These are phyloP conservation scores for Tubosaeta brunneosetosa DNA, from an alignment of 768 basidiomycete genomes.

Conservation along the genomic window DNA sequence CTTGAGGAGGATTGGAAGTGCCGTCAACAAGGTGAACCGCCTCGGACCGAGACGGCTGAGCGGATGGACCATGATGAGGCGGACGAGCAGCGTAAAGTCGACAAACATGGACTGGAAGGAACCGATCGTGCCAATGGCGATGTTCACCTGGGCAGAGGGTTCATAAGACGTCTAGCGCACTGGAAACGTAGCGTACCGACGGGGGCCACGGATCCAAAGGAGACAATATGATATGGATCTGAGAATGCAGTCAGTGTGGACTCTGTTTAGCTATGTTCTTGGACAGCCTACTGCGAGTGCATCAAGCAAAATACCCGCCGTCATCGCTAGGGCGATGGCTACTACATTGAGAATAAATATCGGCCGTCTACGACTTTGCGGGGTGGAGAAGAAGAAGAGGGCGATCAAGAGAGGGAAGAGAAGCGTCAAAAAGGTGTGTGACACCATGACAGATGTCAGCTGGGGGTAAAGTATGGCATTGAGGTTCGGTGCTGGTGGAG, in stretches of 20 bases:
- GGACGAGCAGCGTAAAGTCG: conserved; percentile 27
- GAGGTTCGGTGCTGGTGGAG: background rate
- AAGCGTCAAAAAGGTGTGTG: conserved; percentile 28
- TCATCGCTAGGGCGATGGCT: conserved; percentile 18
- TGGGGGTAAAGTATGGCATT: conserved; percentile 17
- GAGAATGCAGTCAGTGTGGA: background rate
- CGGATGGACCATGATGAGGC: conserved; percentile 27
- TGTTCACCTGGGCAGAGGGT: conserved; percentile 12
- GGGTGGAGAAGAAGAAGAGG: conserved; percentile 28
- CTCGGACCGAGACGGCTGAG: conserved; percentile 7
- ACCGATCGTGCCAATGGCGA: conserved; percentile 30
- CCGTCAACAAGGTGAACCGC: conserved; percentile 16
- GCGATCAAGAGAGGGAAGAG: conserved; percentile 30
- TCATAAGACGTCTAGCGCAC: background rate
- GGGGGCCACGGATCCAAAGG: conserved; percentile 18
- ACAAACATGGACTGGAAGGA: conserved; percentile 27
- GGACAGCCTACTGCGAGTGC: conserved; percentile 13
- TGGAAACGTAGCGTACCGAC: conserved; percentile 9
- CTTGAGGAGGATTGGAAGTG: conserved; percentile 28
- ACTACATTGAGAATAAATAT: conserved; percentile 30
- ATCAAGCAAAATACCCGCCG: conserved; percentile 20
- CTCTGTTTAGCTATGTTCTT: background rate
- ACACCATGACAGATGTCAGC: conserved; percentile 25
- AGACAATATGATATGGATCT: conserved; percentile 29
- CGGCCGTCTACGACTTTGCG: conserved; percentile 19